Percentiles rank a stretch among this genome's conserved stretches.
Evolutionary conservation across 2,329 filamentous ascomycete genomes (phyloP).

Genomic region (Fusarium buharicum): DNA sequence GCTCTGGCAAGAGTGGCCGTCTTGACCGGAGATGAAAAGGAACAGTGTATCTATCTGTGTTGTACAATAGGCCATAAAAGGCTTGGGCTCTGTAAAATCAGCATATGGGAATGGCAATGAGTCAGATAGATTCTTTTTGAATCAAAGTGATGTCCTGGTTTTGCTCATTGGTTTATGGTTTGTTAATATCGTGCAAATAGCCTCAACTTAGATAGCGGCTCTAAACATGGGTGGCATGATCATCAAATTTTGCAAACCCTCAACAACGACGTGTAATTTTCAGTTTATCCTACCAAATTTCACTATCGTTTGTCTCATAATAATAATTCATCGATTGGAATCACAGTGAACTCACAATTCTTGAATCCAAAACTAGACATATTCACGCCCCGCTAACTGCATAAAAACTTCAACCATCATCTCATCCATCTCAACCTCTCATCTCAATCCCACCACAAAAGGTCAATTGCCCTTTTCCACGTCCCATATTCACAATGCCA

Average conservation of each 20-base stretch:
- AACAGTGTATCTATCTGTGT: slow-evolving; percentile 37
- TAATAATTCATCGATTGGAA: too few species aligned
- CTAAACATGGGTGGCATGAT: neutral
- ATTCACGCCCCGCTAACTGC: slow-evolving; percentile 40
- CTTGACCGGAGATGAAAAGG: slow-evolving; percentile 11
- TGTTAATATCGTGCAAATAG: neutral
- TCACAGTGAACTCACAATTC: too few species aligned
- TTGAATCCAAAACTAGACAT: neutral
- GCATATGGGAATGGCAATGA: slow-evolving; percentile 22
- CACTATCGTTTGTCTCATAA: too few species aligned
- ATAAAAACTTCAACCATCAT: slow-evolving; percentile 31
- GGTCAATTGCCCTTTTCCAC: neutral
- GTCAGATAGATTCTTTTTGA: neutral
- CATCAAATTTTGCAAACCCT: neutral
- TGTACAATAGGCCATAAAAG: slow-evolving; percentile 43
- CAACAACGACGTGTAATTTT: neutral
- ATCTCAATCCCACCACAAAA: neutral
- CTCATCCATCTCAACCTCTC: slow-evolving; percentile 4
- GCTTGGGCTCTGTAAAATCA: slow-evolving; percentile 39
- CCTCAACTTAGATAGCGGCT: neutral
- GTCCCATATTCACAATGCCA: slow-evolving; percentile 8
- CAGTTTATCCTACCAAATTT: neutral
- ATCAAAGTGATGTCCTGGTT: neutral
- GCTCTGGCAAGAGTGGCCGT: slow-evolving; percentile 19
- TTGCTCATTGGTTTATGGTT: neutral